Percentiles rank a stretch among this genome's conserved stretches.
These are phyloP conservation scores for Scleroderma bovista DNA, from an alignment of 768 basidiomycete genomes.

Conservation along the genomic window DNA sequence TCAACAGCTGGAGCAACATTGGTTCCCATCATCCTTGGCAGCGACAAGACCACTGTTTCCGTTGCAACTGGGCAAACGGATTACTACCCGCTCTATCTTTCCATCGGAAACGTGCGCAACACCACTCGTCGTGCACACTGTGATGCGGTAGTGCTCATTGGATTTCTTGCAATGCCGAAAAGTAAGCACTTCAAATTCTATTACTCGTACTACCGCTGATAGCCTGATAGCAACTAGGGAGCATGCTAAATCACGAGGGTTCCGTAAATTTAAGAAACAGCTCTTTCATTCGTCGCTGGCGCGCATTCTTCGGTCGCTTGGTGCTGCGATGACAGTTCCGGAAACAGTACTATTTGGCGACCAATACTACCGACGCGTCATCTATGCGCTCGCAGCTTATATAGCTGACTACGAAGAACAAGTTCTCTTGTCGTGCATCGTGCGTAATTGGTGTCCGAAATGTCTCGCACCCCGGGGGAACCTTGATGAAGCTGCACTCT, in stretches of 20 bases:
- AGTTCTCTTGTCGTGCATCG: slow-evolving; percentile 9
- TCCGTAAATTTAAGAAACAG: slow-evolving; percentile 14
- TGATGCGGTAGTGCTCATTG: slow-evolving; percentile 12
- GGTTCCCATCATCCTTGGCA: slow-evolving; percentile 7
- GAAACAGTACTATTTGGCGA: slow-evolving; percentile 13
- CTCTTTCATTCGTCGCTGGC: slow-evolving; percentile 16
- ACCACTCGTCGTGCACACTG: slow-evolving; percentile 1
- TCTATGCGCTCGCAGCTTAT: slow-evolving; percentile 18
- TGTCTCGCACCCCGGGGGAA: not conserved
- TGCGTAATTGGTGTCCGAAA: slow-evolving; percentile 14
- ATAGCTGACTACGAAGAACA: slow-evolving; percentile 20
- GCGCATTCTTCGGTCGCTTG: slow-evolving; percentile 9
- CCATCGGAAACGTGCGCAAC: slow-evolving; percentile 6
- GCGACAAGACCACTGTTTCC: slow-evolving; percentile 6
- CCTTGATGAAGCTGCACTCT: not conserved
- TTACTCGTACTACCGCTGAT: not conserved
- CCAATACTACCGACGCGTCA: slow-evolving; percentile 9
- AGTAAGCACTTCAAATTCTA: slow-evolving; percentile 11
- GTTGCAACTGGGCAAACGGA: slow-evolving; percentile 4
- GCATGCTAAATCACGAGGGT: slow-evolving; percentile 3
- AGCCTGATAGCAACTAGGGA: not conserved
- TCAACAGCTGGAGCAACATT: slow-evolving; percentile 19
- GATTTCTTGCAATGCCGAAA: slow-evolving; percentile 28
- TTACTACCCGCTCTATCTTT: slow-evolving; percentile 8
- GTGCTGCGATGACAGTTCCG: slow-evolving; percentile 10